Base-by-base conservation (phyloP, 2,329 filamentous ascomycete genomes). In the Neofusicoccum sp. region DNA sequence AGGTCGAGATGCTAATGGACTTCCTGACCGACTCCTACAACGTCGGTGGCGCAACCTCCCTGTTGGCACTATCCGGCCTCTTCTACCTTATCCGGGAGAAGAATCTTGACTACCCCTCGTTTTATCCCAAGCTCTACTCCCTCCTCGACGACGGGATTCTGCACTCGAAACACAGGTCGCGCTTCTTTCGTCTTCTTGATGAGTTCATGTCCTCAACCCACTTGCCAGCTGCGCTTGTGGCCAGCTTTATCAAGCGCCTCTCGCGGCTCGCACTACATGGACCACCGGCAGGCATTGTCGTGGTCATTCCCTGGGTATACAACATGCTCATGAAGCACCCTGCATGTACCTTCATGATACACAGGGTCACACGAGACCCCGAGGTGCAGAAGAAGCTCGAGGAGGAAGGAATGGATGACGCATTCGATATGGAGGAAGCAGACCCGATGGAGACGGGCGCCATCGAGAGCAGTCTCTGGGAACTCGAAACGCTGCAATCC, bases 11-110 rank as follows among this genome's bases (percentile, higher is more conserved):
- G 41, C 83, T 99, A 34, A 92, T 96, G 82, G 95, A 99, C 78
- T 99, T 98, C 75, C 79, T 99, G 60, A 96, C 92, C n/a, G 91
- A 95, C 76, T 96, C 88, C 31, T 98, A 96, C 78, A 84, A 97
- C 68, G 80, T 87, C 6, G 92, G 93, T 56, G 95, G 95, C 45
- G 89, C 91, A 12, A 91, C 88, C 49, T 93, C 95, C 4, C 82
- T 99, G 4, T 83, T 97, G 20, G 92, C 96, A 1, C 81, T 99
- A 1, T 96, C 91, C 0, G 95, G 95, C 56, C 87, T 99, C 47
- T 99, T 96, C 78, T 95, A 96, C 73, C 84, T 99, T 57, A 98
- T 99, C 67, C 88, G 90, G 65, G 86, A 95, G 72, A 90, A 91
- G 71, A 99, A 99, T 72, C 83, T 99, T 62, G 95, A 99, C 76